phyloP scores from a whole-genome alignment of 768 basidiomycete species.

The Lactarius vividus region DNA sequence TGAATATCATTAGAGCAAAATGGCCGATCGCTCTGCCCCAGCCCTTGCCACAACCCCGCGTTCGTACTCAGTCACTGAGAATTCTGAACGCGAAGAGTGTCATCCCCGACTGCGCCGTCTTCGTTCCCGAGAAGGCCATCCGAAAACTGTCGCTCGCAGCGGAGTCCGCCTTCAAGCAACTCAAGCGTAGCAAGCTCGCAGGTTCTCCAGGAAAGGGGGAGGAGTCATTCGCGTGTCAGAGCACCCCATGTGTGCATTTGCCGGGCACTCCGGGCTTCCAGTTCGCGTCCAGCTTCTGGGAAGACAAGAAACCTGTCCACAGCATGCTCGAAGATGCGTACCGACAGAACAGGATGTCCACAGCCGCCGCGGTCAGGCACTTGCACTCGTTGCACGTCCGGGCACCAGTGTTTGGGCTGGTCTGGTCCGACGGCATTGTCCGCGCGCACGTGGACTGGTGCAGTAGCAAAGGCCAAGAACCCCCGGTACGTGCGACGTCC shows the following conservation, averaged over 20 bases:
- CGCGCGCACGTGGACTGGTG: constrained; percentile 59
- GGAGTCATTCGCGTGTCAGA: constrained; percentile 51
- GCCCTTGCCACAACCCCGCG: constrained; percentile 34
- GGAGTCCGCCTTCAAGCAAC: constrained; percentile 47
- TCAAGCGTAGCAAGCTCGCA: constrained; percentile 41
- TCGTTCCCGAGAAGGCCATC: constrained; percentile 42
- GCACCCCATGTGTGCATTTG: constrained; percentile 47
- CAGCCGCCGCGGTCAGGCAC: constrained; percentile 49
- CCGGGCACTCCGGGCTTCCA: constrained; percentile 50
- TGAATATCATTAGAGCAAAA: constrained; percentile 41
- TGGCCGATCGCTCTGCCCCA: constrained; percentile 49
- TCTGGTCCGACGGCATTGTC: constrained; percentile 52
- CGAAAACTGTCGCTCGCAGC: constrained; percentile 43
- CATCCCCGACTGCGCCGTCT: constrained; percentile 49
- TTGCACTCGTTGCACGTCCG: constrained; percentile 45
- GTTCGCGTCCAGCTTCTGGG: constrained; percentile 54
- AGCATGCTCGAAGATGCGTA: constrained; percentile 51
- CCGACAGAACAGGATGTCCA: constrained; percentile 57
- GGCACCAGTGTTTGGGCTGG: constrained; percentile 51
- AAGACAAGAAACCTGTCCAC: constrained; percentile 58
- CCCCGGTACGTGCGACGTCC: constrained; percentile 10
- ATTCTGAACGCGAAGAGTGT: constrained; percentile 47
- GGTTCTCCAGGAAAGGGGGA: constrained; percentile 41
- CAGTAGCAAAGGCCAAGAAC: constrained; percentile 7
- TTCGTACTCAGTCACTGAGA: constrained; percentile 36